Conservation (phyloP, 108 stramenopile genomes). For the Conticribra guillardii region DNA sequence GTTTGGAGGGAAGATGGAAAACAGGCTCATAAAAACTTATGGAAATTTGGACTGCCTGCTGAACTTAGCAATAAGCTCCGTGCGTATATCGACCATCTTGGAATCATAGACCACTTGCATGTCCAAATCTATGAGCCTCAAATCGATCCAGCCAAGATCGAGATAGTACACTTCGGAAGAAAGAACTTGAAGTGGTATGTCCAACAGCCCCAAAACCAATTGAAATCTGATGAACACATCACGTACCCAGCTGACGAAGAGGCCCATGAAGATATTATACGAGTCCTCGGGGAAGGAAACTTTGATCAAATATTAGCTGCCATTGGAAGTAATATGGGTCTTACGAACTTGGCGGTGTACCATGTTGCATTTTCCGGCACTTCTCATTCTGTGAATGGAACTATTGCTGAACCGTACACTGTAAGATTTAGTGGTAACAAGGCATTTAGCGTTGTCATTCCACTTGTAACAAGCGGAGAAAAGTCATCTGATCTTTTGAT, state of each 20-base stretch:
- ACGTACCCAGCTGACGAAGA: constrained; percentile 59
- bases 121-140: constrained; percentile 7
- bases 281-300: constrained; percentile 45
- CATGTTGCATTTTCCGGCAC: constrained; percentile 47
- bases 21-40: constrained; percentile 6
- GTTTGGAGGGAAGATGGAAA: not conserved
- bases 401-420: not conserved
- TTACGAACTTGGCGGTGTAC: constrained; percentile 31
- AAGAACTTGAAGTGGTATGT: constrained; percentile 49
- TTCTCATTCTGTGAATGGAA: constrained; percentile 9
- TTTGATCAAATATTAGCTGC: constrained; percentile 52
- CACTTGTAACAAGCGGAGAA: not conserved
- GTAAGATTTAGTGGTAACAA: not conserved
- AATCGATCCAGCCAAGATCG: not conserved
- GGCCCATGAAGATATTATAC: constrained; percentile 50
- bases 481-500: not conserved
- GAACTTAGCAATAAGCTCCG: constrained; percentile 47
- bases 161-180: constrained; percentile 39
- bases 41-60: constrained; percentile 48
- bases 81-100: constrained; percentile 34
- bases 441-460: not conserved
- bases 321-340: constrained; percentile 42
- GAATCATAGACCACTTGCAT: constrained; percentile 27
- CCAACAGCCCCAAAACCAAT: constrained; percentile 54
- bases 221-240: constrained; percentile 42